Base-by-base conservation (phyloP, 2,329 filamentous ascomycete species). In the Mycosphaerella arachidis region DNA sequence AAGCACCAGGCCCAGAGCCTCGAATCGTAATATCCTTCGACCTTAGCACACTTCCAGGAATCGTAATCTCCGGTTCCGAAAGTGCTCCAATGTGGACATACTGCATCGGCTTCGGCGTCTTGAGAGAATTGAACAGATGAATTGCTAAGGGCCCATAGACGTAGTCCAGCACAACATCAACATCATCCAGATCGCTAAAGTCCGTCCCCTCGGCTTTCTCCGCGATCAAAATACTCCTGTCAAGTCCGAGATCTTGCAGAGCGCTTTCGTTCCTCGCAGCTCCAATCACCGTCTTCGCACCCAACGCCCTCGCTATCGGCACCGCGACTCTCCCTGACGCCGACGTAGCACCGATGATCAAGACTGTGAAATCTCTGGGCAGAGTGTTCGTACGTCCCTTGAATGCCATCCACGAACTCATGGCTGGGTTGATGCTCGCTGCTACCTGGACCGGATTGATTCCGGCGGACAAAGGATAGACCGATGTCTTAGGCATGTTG, bases 371-470 rank as follows among this genome's bases (percentile, higher is more conserved):
- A 5, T 74, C 71, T 20, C 69, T 50, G 2, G 76, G 74, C 3
- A 81, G 70, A 6, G 72, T 64, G 4, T 60, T 64, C 0, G 77
- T 77, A 6, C 82, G 76, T 43, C 77, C 73, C 24, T 73, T 75
- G 37, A 86, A 72, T 4, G 82, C 82, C 82, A 86, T 83, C 83
- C 83, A 86, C 45, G 77, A 79, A 56, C 78, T 80, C 75, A 83
- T 78, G 29, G 78, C 81, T 0, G 83, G 82, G 62, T 86, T 86
- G 43, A 80, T 74, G 55, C 81, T 73, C 0, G 77, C 82, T 0
- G 84, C 84, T n/a, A 82, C 76, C 30, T 79, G 74, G 1, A 79
- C 70, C 0, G 79, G 74, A 64, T 84, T 79, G 8, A 79, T 75
- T 4, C 72, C 75, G 0, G 74, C 72, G 0, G 80, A 79, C 1